Conservation (phyloP, 2,329 filamentous ascomycete species). For the Diaporthe longicolla region DNA sequence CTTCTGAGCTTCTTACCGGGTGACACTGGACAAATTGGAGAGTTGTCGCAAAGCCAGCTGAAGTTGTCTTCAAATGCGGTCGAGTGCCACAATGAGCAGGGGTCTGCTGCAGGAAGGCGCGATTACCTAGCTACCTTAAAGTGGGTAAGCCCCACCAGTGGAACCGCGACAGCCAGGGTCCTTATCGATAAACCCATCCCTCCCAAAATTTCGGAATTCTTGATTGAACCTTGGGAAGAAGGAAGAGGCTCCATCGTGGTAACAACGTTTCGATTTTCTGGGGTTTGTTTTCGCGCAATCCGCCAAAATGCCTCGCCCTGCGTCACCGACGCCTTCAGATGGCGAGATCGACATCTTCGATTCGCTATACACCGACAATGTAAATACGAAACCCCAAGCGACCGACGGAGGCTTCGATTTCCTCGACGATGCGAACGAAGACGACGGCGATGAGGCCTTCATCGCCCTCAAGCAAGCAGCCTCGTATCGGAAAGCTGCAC, state of each 20-base stretch:
- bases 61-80: slow-evolving; percentile 20
- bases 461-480: slow-evolving; percentile 91
- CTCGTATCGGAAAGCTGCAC: slow-evolving; percentile 81
- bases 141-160: slow-evolving; percentile 23
- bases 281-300: neutral
- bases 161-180: neutral
- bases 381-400: slow-evolving; percentile 53
- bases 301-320: slow-evolving; percentile 77
- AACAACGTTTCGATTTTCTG: neutral
- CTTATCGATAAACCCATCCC: slow-evolving; percentile 31
- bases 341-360: slow-evolving; percentile 91
- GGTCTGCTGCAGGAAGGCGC: slow-evolving; percentile 12
- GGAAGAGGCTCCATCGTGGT: too few species aligned
- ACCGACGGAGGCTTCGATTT: slow-evolving; percentile 57
- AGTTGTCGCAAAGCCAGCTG: slow-evolving; percentile 37
- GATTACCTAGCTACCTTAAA: slow-evolving; percentile 10
- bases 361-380: slow-evolving; percentile 77
- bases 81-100: slow-evolving; percentile 8
- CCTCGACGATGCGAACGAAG: slow-evolving; percentile 68
- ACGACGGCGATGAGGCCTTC: slow-evolving; percentile 85
- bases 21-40: slow-evolving; percentile 18
- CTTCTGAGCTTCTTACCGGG: slow-evolving; percentile 41
- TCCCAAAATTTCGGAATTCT: slow-evolving; percentile 28
- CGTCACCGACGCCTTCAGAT: slow-evolving; percentile 88
- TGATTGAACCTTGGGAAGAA: neutral